Conservation (phyloP, 208 protist species). For the Trypanosoma grayi region DNA sequence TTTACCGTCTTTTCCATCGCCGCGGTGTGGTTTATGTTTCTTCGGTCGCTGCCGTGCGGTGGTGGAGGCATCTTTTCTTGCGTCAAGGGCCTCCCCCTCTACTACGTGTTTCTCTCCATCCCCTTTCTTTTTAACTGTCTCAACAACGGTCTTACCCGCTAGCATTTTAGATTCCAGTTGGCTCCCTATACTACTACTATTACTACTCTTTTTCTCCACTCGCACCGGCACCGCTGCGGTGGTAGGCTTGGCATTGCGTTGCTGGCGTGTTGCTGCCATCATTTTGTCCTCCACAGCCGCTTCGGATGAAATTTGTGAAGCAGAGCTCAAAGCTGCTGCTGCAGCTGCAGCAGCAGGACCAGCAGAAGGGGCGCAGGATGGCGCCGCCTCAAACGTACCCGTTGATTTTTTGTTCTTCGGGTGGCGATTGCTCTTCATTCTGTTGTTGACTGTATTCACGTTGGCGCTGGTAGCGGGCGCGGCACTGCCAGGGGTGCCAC, state of each 20-base stretch:
- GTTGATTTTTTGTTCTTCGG: constrained; percentile 1
- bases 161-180: not conserved
- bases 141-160: not conserved
- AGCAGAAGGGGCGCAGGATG: not conserved
- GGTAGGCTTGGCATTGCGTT: not conserved
- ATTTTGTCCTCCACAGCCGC: not conserved
- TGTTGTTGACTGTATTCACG: not conserved
- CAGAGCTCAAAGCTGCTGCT: not conserved
- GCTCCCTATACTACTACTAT: not conserved
- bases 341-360: not conserved
- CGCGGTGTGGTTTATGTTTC: not conserved
- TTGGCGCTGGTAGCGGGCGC: not conserved
- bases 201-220: not conserved
- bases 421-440: not conserved
- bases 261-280: not conserved
- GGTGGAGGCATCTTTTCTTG: not conserved
- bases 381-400: too few relatives aligned
- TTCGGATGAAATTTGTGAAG: not conserved
- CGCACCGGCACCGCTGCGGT: not conserved
- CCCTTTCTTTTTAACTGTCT: not conserved
- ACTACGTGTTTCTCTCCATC: not conserved
- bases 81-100: not conserved
- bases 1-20: constrained; percentile 5
- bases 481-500: too few relatives aligned
- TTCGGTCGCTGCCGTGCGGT: not conserved